These are phyloP conservation scores for Candida gigantensis DNA, from an alignment of 1,139 yeast genomes.

Conservation along the genomic window DNA sequence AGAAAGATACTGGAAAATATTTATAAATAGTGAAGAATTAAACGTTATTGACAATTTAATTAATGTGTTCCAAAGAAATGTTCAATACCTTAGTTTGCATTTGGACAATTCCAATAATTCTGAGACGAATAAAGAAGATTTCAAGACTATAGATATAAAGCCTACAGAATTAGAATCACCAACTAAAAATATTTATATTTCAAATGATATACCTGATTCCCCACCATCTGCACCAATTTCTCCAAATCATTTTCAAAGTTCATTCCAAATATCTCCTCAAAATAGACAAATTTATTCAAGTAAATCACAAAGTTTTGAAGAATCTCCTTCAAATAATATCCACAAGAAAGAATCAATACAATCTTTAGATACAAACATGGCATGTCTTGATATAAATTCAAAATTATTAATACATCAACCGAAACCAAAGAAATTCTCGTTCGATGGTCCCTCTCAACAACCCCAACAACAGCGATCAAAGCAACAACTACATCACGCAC, in stretches of 20 bases:
- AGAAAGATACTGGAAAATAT: constrained; percentile 69
- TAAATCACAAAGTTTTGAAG: too few relatives aligned
- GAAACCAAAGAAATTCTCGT: constrained; percentile 18
- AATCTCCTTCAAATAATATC: constrained; percentile 8
- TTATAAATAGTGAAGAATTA: constrained; percentile 40
- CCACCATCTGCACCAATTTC: constrained; percentile 51
- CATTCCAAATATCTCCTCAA: constrained; percentile 9
- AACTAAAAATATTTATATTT: constrained; percentile 11
- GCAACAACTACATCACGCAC: background rate
- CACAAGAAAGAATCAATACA: constrained; percentile 25
- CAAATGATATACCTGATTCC: constrained; percentile 40
- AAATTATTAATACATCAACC: constrained; percentile 19
- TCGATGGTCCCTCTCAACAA: constrained; percentile 14
- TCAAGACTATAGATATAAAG: constrained; percentile 3
- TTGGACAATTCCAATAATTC: constrained; percentile 2
- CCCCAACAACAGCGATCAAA: constrained; percentile 13
- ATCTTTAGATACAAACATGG: constrained; percentile 32
- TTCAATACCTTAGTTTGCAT: constrained; percentile 48
- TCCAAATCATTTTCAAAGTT: constrained; percentile 25
- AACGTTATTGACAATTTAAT: constrained; percentile 38
- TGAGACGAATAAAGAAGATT: too few relatives aligned
- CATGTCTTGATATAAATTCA: constrained; percentile 28
- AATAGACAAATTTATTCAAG: too few relatives aligned
- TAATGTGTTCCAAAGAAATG: constrained; percentile 36
- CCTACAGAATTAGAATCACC: constrained; percentile 5